Conservation (phyloP, 2,329 filamentous ascomycete genomes). For the Aureobasidium leucospermi region DNA sequence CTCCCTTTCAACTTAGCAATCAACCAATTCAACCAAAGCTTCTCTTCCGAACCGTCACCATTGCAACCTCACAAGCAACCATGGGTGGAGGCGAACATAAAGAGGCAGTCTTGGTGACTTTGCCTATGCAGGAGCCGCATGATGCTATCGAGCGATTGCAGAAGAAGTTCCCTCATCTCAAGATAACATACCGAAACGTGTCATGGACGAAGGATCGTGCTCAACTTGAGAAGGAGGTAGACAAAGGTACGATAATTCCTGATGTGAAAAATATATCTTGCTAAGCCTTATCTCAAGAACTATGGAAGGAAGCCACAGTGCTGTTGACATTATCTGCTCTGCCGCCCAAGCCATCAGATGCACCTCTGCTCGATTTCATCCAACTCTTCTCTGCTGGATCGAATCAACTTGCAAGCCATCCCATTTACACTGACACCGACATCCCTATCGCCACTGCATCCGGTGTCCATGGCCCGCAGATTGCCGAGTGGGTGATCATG, state of each 20-base stretch:
- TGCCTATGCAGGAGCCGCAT: constrained; percentile 31
- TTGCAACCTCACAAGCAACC: constrained; percentile 11
- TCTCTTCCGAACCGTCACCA: not conserved
- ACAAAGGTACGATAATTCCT: not conserved
- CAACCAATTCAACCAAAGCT: not conserved
- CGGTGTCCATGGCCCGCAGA: constrained; percentile 56
- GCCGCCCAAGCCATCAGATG: constrained; percentile 29
- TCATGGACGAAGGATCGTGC: constrained; percentile 18
- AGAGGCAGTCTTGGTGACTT: constrained; percentile 27
- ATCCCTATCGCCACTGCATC: constrained; percentile 49
- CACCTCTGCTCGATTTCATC: constrained; percentile 41
- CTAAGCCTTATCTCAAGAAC: constrained; percentile 23
- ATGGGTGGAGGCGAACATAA: constrained; percentile 32
- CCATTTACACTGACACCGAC: constrained; percentile 45
- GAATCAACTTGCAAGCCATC: constrained; percentile 47
- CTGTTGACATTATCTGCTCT: constrained; percentile 43
- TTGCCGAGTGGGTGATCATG: constrained; percentile 60
- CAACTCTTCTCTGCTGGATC: constrained; percentile 53
- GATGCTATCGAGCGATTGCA: constrained; percentile 32
- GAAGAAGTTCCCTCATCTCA: constrained; percentile 38
- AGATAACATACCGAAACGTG: constrained; percentile 36
- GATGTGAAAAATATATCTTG: not conserved
- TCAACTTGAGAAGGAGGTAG: constrained; percentile 4
- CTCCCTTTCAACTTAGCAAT: too few species aligned
- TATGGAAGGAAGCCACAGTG: constrained; percentile 38